Evolutionary conservation across 352 stramenopile genomes (phyloP), one percentile per base, ranked within the genome.

Genomic region (Phytopythium sindhum): DNA sequence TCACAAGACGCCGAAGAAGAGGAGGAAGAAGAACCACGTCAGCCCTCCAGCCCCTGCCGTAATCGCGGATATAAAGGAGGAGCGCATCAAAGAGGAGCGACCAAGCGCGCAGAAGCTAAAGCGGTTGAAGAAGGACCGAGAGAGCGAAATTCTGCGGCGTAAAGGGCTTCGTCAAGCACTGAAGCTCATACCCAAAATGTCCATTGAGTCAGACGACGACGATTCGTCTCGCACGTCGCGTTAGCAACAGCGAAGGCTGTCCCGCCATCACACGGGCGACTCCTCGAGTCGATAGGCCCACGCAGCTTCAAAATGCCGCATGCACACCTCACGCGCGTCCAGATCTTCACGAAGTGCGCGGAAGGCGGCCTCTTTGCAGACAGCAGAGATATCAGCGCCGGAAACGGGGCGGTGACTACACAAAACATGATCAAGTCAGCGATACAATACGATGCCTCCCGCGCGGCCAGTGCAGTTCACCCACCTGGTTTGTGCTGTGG

Each of bases 301-400:
- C 11, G 81, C 77, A 11, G 69, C 69, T 39, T 76, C 52, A 24
- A 90, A 88, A 63, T 90, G 77, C 2, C 52, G 64, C 50, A 74
- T 68, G 28, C 29, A 9, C n/a, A 90, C 68, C 31, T 19, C 51
- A 7, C 48, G 57, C 1, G 75, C 75, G 47, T 88, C 66, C 2
- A 85, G 69, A 64, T 86, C 63, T 64, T 91, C 74, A 17, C 86
- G 86, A 64, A 94, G 76, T 21, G 86, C 77, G n/a, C 75, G 78
- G 42, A 94, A 86, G 4, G 83, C 86, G n/a, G 86, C 83, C 64
- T 91, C 83, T 33, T 92, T 92, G 69, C 86, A 94, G 29, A 92
- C 67, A 33, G 80, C 82, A 15, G 77, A 73, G 24, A 94, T 62
- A 11, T 91, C 83, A 21, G 83, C 86, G 23, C 85, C 85, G 0